Evolutionary conservation across 306 rosid species (phyloP).

Genomic region (Vigna nakashimae): DNA sequence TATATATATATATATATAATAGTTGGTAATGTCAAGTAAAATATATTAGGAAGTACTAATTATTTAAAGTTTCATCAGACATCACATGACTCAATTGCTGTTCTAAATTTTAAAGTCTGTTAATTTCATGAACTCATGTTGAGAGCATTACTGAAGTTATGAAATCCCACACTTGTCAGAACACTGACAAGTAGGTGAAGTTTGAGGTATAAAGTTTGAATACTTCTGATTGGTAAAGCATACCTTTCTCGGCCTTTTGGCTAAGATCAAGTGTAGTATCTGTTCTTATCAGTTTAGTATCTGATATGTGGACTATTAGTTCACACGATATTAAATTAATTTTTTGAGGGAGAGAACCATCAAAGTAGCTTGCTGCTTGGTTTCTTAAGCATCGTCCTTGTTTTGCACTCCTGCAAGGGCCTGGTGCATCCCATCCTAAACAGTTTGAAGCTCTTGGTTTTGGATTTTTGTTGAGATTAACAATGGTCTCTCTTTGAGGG

Average conservation of each 20-base stretch:
- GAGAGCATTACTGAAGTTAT: neutral
- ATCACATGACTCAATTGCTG: no score
- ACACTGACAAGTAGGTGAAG: neutral
- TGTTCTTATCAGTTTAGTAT: conserved; percentile 48
- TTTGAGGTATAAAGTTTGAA: neutral
- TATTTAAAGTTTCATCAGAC: no score
- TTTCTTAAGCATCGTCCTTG: neutral
- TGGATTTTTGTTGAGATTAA: no score
- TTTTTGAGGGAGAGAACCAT: neutral
- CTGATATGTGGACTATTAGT: conserved; percentile 34
- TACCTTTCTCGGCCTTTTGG: conserved; percentile 48
- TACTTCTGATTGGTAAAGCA: rapidly evolving
- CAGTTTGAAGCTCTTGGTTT: no score
- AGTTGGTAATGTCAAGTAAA: no score
- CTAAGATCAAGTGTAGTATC: conserved; percentile 51
- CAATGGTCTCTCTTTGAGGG: no score
- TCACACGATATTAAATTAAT: conserved; percentile 34
- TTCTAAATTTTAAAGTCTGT: no score
- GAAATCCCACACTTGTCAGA: conserved; percentile 9
- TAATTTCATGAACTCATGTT: neutral
- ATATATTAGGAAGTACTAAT: no score
- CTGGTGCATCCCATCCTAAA: neutral
- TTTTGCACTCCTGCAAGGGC: conserved; percentile 3
- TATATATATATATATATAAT: no score
- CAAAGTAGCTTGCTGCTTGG: conserved; percentile 23